Evolutionary conservation across 495 filamentous ascomycete species (phyloP).

Genomic region (Acidomyces sp.): DNA sequence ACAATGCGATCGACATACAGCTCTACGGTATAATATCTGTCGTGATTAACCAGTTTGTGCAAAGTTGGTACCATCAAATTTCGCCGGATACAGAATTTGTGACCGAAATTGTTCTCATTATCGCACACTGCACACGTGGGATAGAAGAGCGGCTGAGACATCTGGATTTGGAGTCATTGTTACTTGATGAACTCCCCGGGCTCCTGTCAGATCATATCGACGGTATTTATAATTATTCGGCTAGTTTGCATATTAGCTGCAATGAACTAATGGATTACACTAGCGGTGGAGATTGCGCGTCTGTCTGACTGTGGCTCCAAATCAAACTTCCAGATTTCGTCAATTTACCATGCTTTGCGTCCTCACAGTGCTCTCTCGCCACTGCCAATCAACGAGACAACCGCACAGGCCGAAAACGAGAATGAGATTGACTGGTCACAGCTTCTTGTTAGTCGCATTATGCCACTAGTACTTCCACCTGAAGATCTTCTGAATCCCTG

Average conservation of each 20-base stretch:
- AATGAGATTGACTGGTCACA: slow-evolving; percentile 75
- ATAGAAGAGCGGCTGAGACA: slow-evolving; percentile 73
- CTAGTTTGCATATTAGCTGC: too few relatives aligned
- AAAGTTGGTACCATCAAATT: slow-evolving; percentile 84
- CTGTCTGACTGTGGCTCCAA: too few relatives aligned
- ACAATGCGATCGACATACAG: slow-evolving; percentile 81
- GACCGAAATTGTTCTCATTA: slow-evolving; percentile 71
- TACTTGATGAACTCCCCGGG: slow-evolving; percentile 81
- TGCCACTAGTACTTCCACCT: slow-evolving; percentile 75
- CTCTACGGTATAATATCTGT: slow-evolving; percentile 85
- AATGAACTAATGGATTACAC: too few relatives aligned
- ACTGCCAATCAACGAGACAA: slow-evolving; percentile 36
- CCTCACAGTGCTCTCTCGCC: slow-evolving; percentile 71
- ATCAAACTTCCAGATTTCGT: slow-evolving; percentile 31
- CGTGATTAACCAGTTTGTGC: slow-evolving; percentile 74
- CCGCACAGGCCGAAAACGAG: slow-evolving; percentile 45
- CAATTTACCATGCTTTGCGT: slow-evolving; percentile 66
- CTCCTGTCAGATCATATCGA: slow-evolving; percentile 66
- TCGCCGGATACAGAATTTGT: slow-evolving; percentile 79
- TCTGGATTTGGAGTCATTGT: slow-evolving; percentile 65
- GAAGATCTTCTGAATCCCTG: slow-evolving; percentile 84
- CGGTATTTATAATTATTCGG: slow-evolving; percentile 40
- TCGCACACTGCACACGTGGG: slow-evolving; percentile 77
- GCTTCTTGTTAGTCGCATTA: slow-evolving; percentile 59
- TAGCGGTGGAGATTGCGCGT: too few relatives aligned